Base-by-base conservation (phyloP, 2,329 filamentous ascomycete genomes). In the Microcyclospora tardicrescens region DNA sequence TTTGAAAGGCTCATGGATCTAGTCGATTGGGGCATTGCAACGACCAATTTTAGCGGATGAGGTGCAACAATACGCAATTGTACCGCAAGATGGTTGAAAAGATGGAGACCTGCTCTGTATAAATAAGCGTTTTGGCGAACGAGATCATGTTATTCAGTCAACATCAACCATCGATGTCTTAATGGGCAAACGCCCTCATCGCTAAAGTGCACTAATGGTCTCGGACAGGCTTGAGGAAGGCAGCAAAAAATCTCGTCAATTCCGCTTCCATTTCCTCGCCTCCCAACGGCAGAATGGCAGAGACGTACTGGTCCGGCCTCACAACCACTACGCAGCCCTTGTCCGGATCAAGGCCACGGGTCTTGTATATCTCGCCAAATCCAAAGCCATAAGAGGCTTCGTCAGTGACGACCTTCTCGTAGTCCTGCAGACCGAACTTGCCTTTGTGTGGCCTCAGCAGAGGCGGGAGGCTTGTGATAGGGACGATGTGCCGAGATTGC, bases 281-380 rank as follows among this genome's bases (percentile, higher is more conserved):
- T 24, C 40, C 43, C 19, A 60, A 35, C 10, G 56, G 56, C 37
- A 55, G 35, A 8, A 60, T 50, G 38, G 49, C 53, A 42, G 49
- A 52, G 30, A 83, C 70, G 56, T 84, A 77, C 52, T 80, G 76
- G 61, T 84, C 81, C 2, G 80, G 81, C 35, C 81, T 58, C 2
- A 77, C 61, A 1, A 78, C 61, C 0, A 81, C 69, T 3, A 76
- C 59, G 43, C 72, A 75, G 0, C 79, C 79, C 14, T 58, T 57
- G 38, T 69, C 61, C 13, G 47, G 54, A 45, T 75, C 65, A 2
- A 84, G 63, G 0, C 76, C 79, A 41, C 77, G 79, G 3, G 65
- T 66, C 40, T 68, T 61, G 49, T 81, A 71, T 15, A 65, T 61
- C 39, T 65, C 55, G 2, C 51, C 51, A 43, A 43, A 47, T 1